Base-by-base conservation (phyloP, 1,139 yeast species). In the Diutina rugosa region DNA sequence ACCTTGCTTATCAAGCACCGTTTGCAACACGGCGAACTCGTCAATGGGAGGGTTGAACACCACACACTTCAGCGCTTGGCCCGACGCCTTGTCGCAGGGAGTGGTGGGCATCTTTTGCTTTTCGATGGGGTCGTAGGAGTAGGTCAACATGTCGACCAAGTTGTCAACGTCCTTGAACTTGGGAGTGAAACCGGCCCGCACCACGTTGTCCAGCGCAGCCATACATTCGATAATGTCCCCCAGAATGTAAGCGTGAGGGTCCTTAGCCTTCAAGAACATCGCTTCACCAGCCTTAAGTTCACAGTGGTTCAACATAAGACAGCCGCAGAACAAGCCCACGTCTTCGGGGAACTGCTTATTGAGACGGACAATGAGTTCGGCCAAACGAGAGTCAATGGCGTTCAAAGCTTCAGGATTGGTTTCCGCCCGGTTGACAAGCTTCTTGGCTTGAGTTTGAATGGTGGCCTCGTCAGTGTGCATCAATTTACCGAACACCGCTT, bases 131-230 rank as follows among this genome's bases (percentile, higher is more conserved):
- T 88, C 95, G 65, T 87, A 87, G 46, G 89, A 79, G 70, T 91
- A 93, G 4, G 97, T 91, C 70, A 93, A 81, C 95, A 89, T 90
- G 56, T 80, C 82, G 47, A 93, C 98, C 67, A 93, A 80, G 67
- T 87, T 89, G 61, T 85, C 73, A 58, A 93, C 98, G 70, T 95
- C 99, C 73, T 91, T 93, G 76, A 91, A 93, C 72, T 95, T 93
- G 59, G 99, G 99, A 14, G 99, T 93, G 76, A 93, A 93, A 9
- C 99, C 99, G 7, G 98, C 96, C 71, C 99, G 84, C 54, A 93
- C 97, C 58, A 93, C 99, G 66, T 93, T 93, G 70, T 93, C 99
- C 48, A 96, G 86, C 12, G 98, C 97, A 55, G 99, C 99, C 99
- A 93, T 93, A 76, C 99, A 95, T 73, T 93, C 99, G 65, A 93